Evolutionary conservation across 495 filamentous ascomycete species (phyloP).

Genomic region (Aspergillus indologenus): DNA sequence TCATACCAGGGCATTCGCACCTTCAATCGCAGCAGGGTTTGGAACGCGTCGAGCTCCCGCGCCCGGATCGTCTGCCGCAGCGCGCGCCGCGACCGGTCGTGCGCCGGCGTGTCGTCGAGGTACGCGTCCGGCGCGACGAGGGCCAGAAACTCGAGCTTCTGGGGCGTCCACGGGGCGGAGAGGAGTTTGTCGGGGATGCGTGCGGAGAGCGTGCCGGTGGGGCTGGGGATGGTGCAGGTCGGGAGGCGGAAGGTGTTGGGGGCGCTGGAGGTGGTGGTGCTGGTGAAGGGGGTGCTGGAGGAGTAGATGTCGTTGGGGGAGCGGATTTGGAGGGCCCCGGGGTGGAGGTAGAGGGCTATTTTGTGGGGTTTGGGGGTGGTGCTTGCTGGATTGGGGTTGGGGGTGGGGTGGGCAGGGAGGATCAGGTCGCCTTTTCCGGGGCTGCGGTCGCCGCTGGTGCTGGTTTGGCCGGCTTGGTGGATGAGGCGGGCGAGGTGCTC

Average conservation of each 20-base stretch:
- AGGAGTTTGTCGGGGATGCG: constrained; percentile 45
- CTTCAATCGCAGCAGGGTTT: constrained; percentile 26
- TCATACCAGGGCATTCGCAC: constrained; percentile 32
- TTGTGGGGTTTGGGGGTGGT: constrained; percentile 15
- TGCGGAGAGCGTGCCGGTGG: constrained; percentile 16
- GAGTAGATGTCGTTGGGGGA: background rate
- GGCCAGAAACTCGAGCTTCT: constrained; percentile 42
- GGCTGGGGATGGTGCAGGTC: background rate
- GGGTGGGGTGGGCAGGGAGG: constrained; percentile 16
- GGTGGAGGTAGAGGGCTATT: constrained; percentile 37
- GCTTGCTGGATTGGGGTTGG: too few species aligned
- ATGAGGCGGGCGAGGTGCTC: background rate
- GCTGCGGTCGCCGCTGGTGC: background rate
- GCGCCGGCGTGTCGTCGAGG: constrained; percentile 30
- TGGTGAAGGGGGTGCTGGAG: background rate
- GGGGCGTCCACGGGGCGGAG: constrained; percentile 39
- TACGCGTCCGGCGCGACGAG: constrained; percentile 34
- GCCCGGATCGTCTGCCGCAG: constrained; percentile 36
- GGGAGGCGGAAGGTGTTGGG: background rate
- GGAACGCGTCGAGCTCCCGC: constrained; percentile 33
- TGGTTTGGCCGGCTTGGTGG: background rate
- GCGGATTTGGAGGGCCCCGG: constrained; percentile 36
- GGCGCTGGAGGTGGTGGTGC: background rate
- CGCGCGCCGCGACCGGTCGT: constrained; percentile 19
- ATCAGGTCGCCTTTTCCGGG: constrained; percentile 34